phyloP scores from a whole-genome alignment of 202 grass and related monocot species.

The Elaeis oleifera region DNA sequence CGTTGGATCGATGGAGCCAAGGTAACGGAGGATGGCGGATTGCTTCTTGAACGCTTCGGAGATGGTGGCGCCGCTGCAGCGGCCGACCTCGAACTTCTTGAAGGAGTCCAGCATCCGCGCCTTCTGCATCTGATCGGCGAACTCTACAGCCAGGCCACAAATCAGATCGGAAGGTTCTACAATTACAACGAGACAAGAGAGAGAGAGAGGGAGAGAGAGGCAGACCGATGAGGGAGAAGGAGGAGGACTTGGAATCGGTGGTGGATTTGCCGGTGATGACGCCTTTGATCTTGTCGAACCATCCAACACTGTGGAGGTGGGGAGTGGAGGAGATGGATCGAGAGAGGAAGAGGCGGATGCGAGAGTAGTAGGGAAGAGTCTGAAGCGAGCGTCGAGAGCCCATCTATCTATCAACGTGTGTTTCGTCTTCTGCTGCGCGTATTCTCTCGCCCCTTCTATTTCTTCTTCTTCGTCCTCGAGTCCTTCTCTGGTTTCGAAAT shows the following conservation, averaged over 20 bases:
- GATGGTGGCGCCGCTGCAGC: slow-evolving; percentile 51
- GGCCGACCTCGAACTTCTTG: slow-evolving; percentile 66
- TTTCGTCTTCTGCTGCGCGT: too few species aligned
- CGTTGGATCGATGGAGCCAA: slow-evolving; percentile 54
- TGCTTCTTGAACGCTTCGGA: slow-evolving; percentile 59
- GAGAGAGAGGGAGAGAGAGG: background rate
- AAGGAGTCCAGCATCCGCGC: slow-evolving; percentile 59
- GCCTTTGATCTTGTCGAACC: slow-evolving; percentile 80
- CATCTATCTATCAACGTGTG: too few species aligned
- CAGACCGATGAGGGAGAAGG: slow-evolving; percentile 62
- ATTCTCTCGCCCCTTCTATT: too few species aligned
- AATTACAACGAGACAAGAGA: background rate
- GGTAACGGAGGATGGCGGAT: slow-evolving; percentile 62
- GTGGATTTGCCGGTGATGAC: slow-evolving; percentile 55
- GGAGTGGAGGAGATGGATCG: slow-evolving; percentile 57
- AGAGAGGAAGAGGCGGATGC: background rate
- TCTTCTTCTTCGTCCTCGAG: too few species aligned
- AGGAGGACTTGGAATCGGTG: slow-evolving; percentile 7
- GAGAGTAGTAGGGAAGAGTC: too few species aligned
- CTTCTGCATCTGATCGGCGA: slow-evolving; percentile 58
- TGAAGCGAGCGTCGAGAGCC: too few species aligned
- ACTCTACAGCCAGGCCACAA: slow-evolving; percentile 23
- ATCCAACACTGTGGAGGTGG: slow-evolving; percentile 51
- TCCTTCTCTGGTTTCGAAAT: too few species aligned
- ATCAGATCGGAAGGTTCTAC: background rate